phyloP scores from a whole-genome alignment of 495 filamentous ascomycete genomes.

The Pseudevernia furfuracea region DNA sequence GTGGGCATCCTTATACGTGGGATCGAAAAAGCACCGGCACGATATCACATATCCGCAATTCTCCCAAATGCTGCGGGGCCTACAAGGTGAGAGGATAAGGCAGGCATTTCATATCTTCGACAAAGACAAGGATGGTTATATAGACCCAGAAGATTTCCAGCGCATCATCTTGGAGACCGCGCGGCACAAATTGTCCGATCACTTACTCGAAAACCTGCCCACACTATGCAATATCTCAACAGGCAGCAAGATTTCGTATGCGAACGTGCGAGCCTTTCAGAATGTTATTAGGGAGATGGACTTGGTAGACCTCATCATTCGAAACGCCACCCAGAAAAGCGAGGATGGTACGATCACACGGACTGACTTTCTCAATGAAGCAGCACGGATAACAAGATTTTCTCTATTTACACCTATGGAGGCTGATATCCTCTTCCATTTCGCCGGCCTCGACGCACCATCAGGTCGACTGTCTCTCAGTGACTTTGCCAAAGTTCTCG shows the following conservation, averaged over 20 bases:
- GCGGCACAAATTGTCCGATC: slow-evolving; percentile 94
- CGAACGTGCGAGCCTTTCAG: slow-evolving; percentile 93
- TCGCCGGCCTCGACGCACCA: slow-evolving; percentile 83
- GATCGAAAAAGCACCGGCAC: slow-evolving; percentile 73
- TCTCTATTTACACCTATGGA: slow-evolving; percentile 97
- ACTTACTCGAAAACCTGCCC: slow-evolving; percentile 86
- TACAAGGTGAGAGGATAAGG: slow-evolving; percentile 90
- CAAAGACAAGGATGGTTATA: slow-evolving; percentile 92
- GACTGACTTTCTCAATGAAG: slow-evolving; percentile 91
- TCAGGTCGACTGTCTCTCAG: slow-evolving; percentile 71
- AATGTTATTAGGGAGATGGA: slow-evolving; percentile 98
- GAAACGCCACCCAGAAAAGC: slow-evolving; percentile 76
- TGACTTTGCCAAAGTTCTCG: slow-evolving; percentile 91
- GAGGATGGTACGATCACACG: slow-evolving; percentile 86
- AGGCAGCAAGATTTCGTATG: slow-evolving; percentile 90
- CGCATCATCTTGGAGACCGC: slow-evolving; percentile 89
- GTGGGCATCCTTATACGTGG: slow-evolving; percentile 93
- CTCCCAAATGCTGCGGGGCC: slow-evolving; percentile 91
- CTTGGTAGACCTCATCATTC: slow-evolving; percentile 83
- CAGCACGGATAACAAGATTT: slow-evolving; percentile 80
- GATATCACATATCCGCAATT: slow-evolving; percentile 94
- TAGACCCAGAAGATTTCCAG: slow-evolving; percentile 92
- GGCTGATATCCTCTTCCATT: slow-evolving; percentile 97
- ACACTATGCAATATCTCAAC: slow-evolving; percentile 91
- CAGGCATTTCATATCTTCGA: slow-evolving; percentile 92